Evolutionary conservation across 2,329 filamentous ascomycete species (phyloP).

Genomic region (Verticillium longisporum): DNA sequence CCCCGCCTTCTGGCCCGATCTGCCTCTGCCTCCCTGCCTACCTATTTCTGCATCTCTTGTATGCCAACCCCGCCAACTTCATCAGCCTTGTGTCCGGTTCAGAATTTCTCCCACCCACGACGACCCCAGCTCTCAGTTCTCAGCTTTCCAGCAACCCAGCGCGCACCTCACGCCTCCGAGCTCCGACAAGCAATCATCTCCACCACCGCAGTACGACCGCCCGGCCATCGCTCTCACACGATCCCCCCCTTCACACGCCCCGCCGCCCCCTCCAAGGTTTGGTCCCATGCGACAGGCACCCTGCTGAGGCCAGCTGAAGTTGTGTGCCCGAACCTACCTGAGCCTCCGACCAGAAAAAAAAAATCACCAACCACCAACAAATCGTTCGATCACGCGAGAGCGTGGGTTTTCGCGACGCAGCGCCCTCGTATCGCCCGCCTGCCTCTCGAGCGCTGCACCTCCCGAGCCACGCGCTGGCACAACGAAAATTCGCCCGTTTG

Average conservation of each 20-base stretch:
- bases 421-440: background rate
- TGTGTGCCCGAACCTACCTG: too few relatives aligned
- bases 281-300: too few relatives aligned
- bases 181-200: background rate
- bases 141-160: too few relatives aligned
- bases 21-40: background rate
- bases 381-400: background rate
- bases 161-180: background rate
- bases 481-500: too few relatives aligned
- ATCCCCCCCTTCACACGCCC: too few relatives aligned
- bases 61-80: background rate
- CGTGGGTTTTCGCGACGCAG: background rate
- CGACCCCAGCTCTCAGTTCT: background rate
- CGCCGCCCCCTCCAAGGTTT: too few relatives aligned
- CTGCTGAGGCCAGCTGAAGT: too few relatives aligned
- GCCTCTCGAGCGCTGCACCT: background rate
- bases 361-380: too few relatives aligned
- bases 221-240: background rate
- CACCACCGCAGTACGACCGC: background rate
- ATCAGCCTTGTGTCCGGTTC: background rate
- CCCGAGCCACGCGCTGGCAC: background rate
- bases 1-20: background rate
- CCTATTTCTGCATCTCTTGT: background rate
- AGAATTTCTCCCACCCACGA: background rate
- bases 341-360: too few relatives aligned